Base-by-base conservation (phyloP, 768 basidiomycete species). In the Suillus lakei region DNA sequence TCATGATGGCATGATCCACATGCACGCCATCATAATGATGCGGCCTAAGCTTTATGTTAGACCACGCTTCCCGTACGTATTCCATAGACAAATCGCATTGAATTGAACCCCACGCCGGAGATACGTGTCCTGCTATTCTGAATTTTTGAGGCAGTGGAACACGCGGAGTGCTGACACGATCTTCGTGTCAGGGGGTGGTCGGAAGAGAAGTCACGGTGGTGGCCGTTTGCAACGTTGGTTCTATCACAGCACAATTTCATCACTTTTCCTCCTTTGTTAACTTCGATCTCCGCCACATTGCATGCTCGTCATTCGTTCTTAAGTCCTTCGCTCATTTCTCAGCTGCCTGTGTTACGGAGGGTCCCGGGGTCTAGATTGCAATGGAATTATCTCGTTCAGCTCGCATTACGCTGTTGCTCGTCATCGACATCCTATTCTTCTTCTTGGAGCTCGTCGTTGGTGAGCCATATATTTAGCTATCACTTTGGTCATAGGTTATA, bases 381-480 rank as follows among this genome's bases (percentile, higher is more conserved):
- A 77, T 81, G 79, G 72, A 68, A 30, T 70, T 81, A 71, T 91
- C 91, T 70, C 91, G 93, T 66, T 87, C 91, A 18, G 80, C 90
- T 6, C 84, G 89, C 69, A 95, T 95, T 68, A 85, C 84, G 4
- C 80, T 95, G 63, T 83, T 98, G 53, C 84, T 97, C 44, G 81
- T 84, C 69, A 95, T 99, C 64, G 97, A 99, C 79, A 73, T 93
- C 21, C 5, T 90, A 58, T 98, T 94, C 83, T 95, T 98, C 76
- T 84, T 94, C 72, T 82, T 96, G 59, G 96, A 96, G 76, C 84
- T 96, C 71, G 86, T 91, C 64, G 88, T 86, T 63, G 95, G 94
- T 89, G 65, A 69, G 85, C 70, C 36, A 74, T 6, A 12, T 55
- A 15, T 38, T 58, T 15, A 21, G 26, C 28, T 10, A 48, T 62